Evolutionary conservation across 2,329 filamentous ascomycete genomes (phyloP).

Genomic region (Xylariaceae sp.): DNA sequence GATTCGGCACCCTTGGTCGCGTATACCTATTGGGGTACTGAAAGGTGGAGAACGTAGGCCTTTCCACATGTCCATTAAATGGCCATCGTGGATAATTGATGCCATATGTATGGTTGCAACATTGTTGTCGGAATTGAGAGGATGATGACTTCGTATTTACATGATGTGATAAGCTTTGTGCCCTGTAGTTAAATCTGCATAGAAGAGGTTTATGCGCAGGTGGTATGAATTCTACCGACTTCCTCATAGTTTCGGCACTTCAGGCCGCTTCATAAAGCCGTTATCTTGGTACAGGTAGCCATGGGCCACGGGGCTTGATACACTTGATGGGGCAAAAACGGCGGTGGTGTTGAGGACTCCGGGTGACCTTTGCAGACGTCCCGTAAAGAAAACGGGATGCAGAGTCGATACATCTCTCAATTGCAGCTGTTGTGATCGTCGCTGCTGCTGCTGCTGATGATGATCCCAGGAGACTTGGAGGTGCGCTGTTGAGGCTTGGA

Average conservation of each 20-base stretch:
- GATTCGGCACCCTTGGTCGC: too few relatives aligned
- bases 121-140: too few relatives aligned
- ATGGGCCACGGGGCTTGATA: slow-evolving; percentile 48
- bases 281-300: slow-evolving; percentile 56
- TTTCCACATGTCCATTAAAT: too few relatives aligned
- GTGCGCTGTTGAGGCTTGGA: neutral
- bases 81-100: too few relatives aligned
- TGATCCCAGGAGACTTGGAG: slow-evolving; percentile 13
- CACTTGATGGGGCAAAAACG: slow-evolving; percentile 13
- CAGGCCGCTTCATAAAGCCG: slow-evolving; percentile 26
- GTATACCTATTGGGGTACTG: too few relatives aligned
- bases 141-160: too few relatives aligned
- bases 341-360: slow-evolving; percentile 28
- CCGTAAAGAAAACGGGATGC: slow-evolving; percentile 74
- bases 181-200: neutral
- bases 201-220: neutral
- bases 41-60: too few relatives aligned
- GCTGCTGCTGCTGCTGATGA: slow-evolving; percentile 2
- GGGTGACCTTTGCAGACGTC: slow-evolving; percentile 52
- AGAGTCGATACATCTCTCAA: slow-evolving; percentile 47
- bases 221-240: neutral
- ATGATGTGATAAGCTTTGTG: too few relatives aligned
- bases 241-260: slow-evolving; percentile 36
- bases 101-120: too few relatives aligned
- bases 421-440: neutral